Conservation (phyloP, 2,329 filamentous ascomycete species). For the Malbranchea zuffiana region DNA sequence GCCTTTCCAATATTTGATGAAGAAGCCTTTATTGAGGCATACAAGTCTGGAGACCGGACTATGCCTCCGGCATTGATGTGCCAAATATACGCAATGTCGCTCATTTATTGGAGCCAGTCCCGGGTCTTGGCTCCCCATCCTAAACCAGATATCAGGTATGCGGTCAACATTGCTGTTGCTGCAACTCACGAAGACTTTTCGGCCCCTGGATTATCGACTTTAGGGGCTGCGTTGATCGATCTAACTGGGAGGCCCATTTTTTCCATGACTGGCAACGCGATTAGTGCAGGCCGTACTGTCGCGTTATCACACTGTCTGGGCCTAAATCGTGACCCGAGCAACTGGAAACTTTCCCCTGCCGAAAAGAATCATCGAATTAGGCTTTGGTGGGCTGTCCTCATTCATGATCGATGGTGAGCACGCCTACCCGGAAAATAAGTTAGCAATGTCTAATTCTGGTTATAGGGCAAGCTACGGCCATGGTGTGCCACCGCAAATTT, state of each 20-base stretch:
- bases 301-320: slow-evolving; percentile 47
- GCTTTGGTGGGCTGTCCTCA: slow-evolving; percentile 48
- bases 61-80: slow-evolving; percentile 47
- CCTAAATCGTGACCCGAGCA: slow-evolving; percentile 44
- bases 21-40: slow-evolving; percentile 41
- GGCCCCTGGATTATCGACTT: slow-evolving; percentile 48
- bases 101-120: slow-evolving; percentile 48
- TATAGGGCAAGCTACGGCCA: slow-evolving; percentile 44
- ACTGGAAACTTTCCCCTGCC: slow-evolving; percentile 41
- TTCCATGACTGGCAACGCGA: slow-evolving; percentile 48
- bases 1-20: slow-evolving; percentile 53
- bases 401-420: slow-evolving; percentile 44
- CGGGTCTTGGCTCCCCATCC: slow-evolving; percentile 36
- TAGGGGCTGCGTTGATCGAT: slow-evolving; percentile 49
- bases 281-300: slow-evolving; percentile 43
- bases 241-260: slow-evolving; percentile 50
- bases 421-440: not conserved
- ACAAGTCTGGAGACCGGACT: slow-evolving; percentile 35
- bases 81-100: slow-evolving; percentile 47
- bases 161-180: slow-evolving; percentile 52
- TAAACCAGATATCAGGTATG: slow-evolving; percentile 48
- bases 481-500: slow-evolving; percentile 44
- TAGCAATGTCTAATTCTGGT: slow-evolving; percentile 9
- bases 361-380: slow-evolving; percentile 44
- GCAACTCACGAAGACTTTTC: slow-evolving; percentile 51